Base-by-base conservation (phyloP, 805 yeast species). In the Hanseniaspora clermontiae region DNA sequence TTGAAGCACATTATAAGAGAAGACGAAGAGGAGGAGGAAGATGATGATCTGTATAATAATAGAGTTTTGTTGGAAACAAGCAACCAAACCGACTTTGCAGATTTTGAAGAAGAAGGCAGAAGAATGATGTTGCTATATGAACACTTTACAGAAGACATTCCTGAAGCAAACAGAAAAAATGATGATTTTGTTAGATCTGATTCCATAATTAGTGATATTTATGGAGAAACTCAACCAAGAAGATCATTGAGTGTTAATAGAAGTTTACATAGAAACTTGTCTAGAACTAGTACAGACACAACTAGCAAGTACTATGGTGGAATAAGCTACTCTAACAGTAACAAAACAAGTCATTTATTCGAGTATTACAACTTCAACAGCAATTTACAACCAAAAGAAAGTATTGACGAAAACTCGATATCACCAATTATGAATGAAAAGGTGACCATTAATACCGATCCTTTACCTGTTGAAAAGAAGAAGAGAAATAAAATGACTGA, bases 1-100 rank as follows among this genome's bases (percentile, higher is more conserved):
- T 39, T 45, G 20, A 55, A 49, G 20, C 49, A 49, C 45, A 55
- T 55, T 7, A 55, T 55, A 32, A 55, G 54, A 34, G 58, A 55
- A 49, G 58, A 55, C 31, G 58, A 55, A 45, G 58, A 55, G 36
- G 58, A 55, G 38, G 58, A 55, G 38, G 58, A 55, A 43, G 58
- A 49, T 12, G 43, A 34, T 20, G 47, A 50, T 34, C 24, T 19
- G 14, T 39, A 40, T 14, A 27, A 19, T 10, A 17, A 27, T 39
- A 42, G 14, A 20, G 38, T 34, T n/a, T 31, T 34, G 15, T 10
- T 43, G 27, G 37, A 43, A n/a, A 45, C 39, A 14, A 43, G 31
- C 20, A 36, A 24, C 12, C 17, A 45, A n/a, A 40, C 11, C 3
- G 38, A 50, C 29, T 49, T 47, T 20, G 55, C 36, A n/a, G 58